A percentile compares a stretch with the other conserved stretches of the same genome.
phyloP scores from a whole-genome alignment of 2,329 filamentous ascomycete species.

The Rhexocercosporidium sp. region DNA sequence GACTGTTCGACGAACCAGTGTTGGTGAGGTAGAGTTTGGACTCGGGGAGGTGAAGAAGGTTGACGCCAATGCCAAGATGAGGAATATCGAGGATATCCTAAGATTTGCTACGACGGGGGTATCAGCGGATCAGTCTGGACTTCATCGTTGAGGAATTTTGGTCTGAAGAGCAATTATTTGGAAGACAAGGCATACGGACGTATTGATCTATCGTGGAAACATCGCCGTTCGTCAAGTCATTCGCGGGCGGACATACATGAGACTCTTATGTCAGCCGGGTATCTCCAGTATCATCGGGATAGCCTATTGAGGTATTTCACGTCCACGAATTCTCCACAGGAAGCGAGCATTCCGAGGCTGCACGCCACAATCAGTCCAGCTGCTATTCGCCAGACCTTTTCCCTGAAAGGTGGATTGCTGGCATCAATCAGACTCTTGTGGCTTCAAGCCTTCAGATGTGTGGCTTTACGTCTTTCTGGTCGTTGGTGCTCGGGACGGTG shows the following conservation, averaged over 20 bases:
- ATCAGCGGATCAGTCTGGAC: neutral
- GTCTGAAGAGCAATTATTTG: neutral
- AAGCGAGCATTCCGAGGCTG: neutral
- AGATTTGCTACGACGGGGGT: constrained; percentile 56
- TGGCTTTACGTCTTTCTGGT: neutral
- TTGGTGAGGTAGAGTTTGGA: constrained; percentile 28
- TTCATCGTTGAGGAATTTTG: constrained; percentile 3
- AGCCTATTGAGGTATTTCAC: neutral
- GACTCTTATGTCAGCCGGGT: neutral
- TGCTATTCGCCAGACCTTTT: neutral
- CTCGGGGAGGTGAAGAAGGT: constrained; percentile 30
- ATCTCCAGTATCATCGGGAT: neutral
- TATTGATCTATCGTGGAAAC: neutral
- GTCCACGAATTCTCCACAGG: neutral
- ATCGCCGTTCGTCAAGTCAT: neutral
- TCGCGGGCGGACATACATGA: neutral
- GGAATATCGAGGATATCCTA: constrained; percentile 51
- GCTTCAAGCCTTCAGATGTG: neutral
- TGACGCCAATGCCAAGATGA: constrained; percentile 27
- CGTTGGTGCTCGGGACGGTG: constrained; percentile 3
- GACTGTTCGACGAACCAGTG: constrained; percentile 22
- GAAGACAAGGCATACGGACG: neutral
- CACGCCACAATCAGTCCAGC: neutral
- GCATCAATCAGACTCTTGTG: constrained; percentile 11
- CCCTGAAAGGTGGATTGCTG: neutral